Percentiles rank a stretch among this genome's conserved stretches.
Conservation (phyloP, 228 moss, liverwort and hornwort species). For the Sphagnum fallax region DNA sequence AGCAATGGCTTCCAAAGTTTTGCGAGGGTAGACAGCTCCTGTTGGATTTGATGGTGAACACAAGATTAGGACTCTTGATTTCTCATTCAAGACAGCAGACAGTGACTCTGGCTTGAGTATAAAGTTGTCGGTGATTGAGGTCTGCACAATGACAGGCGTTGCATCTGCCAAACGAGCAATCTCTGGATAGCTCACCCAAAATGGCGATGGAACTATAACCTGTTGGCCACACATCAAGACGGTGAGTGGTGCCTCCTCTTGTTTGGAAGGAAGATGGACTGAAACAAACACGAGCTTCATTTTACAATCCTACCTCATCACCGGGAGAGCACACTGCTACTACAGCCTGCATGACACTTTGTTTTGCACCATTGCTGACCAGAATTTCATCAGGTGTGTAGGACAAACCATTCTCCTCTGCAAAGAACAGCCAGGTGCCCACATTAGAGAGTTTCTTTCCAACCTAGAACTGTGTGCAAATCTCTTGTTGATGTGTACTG, state of each 20-base stretch:
- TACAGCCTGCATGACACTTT: conserved; percentile 79
- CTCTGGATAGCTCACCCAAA: conserved; percentile 99
- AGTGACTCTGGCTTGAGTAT: conserved; percentile 76
- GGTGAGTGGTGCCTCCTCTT: background rate
- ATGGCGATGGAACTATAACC: conserved; percentile 91
- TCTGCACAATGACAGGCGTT: conserved; percentile 75
- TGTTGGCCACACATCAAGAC: conserved; percentile 13
- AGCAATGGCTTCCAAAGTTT: conserved; percentile 80
- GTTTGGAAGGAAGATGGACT: background rate
- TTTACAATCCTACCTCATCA: conserved; percentile 59
- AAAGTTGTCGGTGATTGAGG: conserved; percentile 63
- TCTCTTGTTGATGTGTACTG: too few species aligned
- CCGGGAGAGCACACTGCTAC: conserved; percentile 95
- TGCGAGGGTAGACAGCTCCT: conserved; percentile 66
- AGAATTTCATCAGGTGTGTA: conserved; percentile 88
- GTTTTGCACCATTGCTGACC: conserved; percentile 98
- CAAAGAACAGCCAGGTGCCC: background rate
- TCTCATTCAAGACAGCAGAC: conserved; percentile 64
- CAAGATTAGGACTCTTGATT: conserved; percentile 74
- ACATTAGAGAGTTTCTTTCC: background rate
- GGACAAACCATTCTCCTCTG: conserved; percentile 84
- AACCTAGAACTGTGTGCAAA: background rate
- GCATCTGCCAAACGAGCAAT: conserved; percentile 82
- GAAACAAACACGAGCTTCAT: background rate
- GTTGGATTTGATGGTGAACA: conserved; percentile 96